These are phyloP conservation scores for Heritiera littoralis DNA, from an alignment of 345 rosid species.

Conservation along the genomic window DNA sequence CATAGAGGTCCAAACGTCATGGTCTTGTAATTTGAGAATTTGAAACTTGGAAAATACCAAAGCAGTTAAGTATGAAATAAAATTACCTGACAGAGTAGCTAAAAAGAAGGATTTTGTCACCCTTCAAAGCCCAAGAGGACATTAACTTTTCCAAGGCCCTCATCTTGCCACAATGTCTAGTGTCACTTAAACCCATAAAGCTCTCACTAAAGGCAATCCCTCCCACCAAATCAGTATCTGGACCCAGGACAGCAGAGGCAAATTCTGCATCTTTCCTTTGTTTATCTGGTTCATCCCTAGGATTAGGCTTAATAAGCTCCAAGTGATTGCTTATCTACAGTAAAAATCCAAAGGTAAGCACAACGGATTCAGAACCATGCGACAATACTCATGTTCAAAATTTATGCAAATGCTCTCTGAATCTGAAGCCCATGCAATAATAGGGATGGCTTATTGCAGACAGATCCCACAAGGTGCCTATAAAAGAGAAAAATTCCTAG, in stretches of 20 bases:
- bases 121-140: conserved; percentile 75
- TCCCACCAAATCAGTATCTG: conserved; percentile 77
- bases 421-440: background rate
- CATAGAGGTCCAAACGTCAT: background rate
- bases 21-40: background rate
- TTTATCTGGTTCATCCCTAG: conserved; percentile 80
- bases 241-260: conserved; percentile 77
- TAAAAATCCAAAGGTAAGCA: background rate
- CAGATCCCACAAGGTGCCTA: background rate
- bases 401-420: background rate
- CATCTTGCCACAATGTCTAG: conserved; percentile 93
- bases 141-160: conserved; percentile 77
- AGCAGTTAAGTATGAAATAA: background rate
- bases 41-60: background rate
- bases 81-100: conserved; percentile 91
- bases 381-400: background rate
- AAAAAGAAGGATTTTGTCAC: conserved; percentile 93
- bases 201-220: conserved; percentile 67
- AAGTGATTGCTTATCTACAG: conserved; percentile 89
- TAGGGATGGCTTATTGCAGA: background rate
- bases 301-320: conserved; percentile 95
- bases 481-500: background rate
- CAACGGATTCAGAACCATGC: background rate
- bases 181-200: conserved; percentile 84
- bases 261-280: conserved; percentile 91